phyloP scores from a whole-genome alignment of 345 rosid genomes.

The Heritiera littoralis region DNA sequence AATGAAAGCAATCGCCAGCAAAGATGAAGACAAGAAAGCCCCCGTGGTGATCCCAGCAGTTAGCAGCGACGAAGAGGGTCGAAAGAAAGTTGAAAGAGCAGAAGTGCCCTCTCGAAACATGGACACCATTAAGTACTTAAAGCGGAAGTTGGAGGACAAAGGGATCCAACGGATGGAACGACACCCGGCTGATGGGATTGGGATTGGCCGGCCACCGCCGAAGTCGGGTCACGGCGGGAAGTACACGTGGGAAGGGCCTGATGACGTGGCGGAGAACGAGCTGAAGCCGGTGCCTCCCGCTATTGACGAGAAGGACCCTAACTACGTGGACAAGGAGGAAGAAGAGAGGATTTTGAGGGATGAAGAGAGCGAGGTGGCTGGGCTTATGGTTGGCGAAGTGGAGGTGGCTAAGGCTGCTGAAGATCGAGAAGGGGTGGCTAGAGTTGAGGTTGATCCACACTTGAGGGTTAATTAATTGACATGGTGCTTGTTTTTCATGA shows the following conservation, averaged over 20 bases:
- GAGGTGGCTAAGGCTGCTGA: slow-evolving; percentile 63
- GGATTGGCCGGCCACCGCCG: slow-evolving; percentile 54
- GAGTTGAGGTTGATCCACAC: slow-evolving; percentile 63
- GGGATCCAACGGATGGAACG: slow-evolving; percentile 77
- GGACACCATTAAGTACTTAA: slow-evolving; percentile 60
- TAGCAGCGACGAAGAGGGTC: slow-evolving; percentile 51
- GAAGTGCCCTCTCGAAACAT: slow-evolving; percentile 48
- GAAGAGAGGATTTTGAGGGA: slow-evolving; percentile 36
- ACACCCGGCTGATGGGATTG: slow-evolving; percentile 62
- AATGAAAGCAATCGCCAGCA: slow-evolving; percentile 44
- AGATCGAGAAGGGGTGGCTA: slow-evolving; percentile 50
- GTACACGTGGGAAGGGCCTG: slow-evolving; percentile 90
- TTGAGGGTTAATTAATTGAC: slow-evolving; percentile 20
- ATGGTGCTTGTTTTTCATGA: background rate
- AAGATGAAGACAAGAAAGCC: slow-evolving; percentile 45
- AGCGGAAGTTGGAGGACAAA: slow-evolving; percentile 67
- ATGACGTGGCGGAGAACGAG: slow-evolving; percentile 49
- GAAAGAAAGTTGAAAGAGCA: slow-evolving; percentile 46
- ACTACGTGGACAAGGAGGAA: slow-evolving; percentile 65
- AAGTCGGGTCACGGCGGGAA: slow-evolving; percentile 87
- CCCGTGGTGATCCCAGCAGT: slow-evolving; percentile 48
- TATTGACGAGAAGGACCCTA: slow-evolving; percentile 75
- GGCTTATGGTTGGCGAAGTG: slow-evolving; percentile 52
- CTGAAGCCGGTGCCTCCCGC: slow-evolving; percentile 53
- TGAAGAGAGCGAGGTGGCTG: slow-evolving; percentile 45